Conservation (phyloP, 169 alveolate species). For the Plasmodium malariae region DNA sequence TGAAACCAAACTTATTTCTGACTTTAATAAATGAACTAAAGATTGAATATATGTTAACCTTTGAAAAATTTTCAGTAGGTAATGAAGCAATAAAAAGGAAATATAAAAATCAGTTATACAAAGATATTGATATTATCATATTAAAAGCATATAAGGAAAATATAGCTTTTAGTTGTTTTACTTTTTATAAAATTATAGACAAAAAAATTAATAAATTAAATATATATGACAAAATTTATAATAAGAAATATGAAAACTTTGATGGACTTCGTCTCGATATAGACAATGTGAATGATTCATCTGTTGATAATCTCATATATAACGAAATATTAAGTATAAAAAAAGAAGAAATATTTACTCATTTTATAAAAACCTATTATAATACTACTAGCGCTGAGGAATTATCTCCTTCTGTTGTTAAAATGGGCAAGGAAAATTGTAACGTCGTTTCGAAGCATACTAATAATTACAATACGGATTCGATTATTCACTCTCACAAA, state of each 20-base stretch:
- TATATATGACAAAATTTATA: conserved; percentile 27
- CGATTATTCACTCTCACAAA: no score
- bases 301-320: conserved; percentile 54
- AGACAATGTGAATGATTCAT: conserved; percentile 2
- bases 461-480: no score
- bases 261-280: conserved; percentile 11
- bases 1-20: conserved; percentile 51
- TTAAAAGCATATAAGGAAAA: conserved; percentile 65
- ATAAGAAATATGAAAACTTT: conserved; percentile 21
- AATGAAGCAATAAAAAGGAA: conserved; percentile 24
- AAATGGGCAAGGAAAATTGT: background rate
- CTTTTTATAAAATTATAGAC: conserved; percentile 37
- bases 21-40: conserved; percentile 51
- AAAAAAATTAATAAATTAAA: conserved; percentile 24
- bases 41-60: conserved; percentile 25
- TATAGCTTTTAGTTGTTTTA: conserved; percentile 61
- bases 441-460: no score
- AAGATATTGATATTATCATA: conserved; percentile 34
- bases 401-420: background rate
- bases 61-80: conserved; percentile 39
- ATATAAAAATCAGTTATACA: conserved; percentile 27
- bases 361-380: conserved; percentile 35
- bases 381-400: background rate
- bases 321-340: conserved; percentile 52
- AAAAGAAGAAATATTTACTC: conserved; percentile 43